Evolutionary conservation across 495 filamentous ascomycete genomes (phyloP).

Genomic region (Cairneyella variabilis): DNA sequence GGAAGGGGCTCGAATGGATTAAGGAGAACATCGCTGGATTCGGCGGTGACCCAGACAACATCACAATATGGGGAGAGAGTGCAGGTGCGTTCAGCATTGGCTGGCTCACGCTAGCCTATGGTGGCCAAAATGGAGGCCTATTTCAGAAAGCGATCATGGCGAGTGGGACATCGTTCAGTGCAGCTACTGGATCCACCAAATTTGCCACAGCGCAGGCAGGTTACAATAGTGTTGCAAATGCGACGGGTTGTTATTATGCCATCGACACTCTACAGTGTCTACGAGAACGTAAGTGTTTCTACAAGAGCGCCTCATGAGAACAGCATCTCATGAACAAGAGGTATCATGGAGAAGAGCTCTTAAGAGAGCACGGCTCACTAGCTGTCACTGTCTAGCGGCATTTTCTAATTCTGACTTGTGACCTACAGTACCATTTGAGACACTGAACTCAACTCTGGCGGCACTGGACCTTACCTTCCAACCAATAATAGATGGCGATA

Average conservation of each 20-base stretch:
- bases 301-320: too few species aligned
- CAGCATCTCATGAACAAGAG: too few species aligned
- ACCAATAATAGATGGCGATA: constrained; percentile 34
- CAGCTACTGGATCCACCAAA: neutral
- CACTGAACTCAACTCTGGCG: constrained; percentile 43
- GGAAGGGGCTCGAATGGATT: constrained; percentile 66
- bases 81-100: constrained; percentile 57
- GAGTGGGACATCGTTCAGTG: neutral
- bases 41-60: constrained; percentile 57
- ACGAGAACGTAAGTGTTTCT: neutral
- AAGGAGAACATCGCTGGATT: constrained; percentile 63
- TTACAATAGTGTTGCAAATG: neutral
- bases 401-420: too few species aligned
- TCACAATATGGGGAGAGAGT: neutral
- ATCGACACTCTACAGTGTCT: neutral
- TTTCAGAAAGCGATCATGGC: neutral
- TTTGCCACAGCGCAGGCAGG: neutral
- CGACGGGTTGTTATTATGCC: neutral
- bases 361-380: too few species aligned
- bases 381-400: too few species aligned
- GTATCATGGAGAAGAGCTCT: too few species aligned
- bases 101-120: constrained; percentile 39
- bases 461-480: too few species aligned
- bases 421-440: constrained; percentile 47
- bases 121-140: constrained; percentile 9